These are phyloP conservation scores for Backusella tuberculispora DNA, from an alignment of 192 early-diverging fungal species.

Conservation along the genomic window DNA sequence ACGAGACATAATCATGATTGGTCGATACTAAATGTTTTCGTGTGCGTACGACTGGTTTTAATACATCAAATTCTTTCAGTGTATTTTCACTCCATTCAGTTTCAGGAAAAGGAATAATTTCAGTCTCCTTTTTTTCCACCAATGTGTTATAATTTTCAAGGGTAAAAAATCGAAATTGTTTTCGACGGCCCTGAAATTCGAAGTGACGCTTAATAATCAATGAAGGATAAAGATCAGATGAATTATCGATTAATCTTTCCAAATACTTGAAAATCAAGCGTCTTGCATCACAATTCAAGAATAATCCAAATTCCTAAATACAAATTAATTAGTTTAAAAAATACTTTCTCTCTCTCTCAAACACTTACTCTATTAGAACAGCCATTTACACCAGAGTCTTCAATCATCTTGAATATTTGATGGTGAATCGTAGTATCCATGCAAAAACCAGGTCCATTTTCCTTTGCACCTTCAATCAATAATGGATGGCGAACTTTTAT, in stretches of 20 bases:
- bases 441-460: background rate
- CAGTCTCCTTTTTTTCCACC: background rate
- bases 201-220: slow-evolving; percentile 16
- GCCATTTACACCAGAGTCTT: background rate
- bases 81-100: background rate
- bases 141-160: slow-evolving; percentile 3
- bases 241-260: background rate
- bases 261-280: slow-evolving; percentile 12
- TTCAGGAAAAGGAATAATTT: slow-evolving; percentile 7
- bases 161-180: slow-evolving; percentile 24
- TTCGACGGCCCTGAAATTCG: slow-evolving; percentile 29
- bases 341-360: background rate
- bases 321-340: background rate
- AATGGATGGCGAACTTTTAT: background rate
- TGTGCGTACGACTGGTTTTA: background rate
- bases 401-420: background rate
- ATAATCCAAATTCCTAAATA: slow-evolving; percentile 18
- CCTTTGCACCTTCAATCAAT: background rate
- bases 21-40: background rate
- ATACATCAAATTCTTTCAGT: background rate
- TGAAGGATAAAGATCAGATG: background rate
- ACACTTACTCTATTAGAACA: background rate
- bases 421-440: background rate
- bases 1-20: background rate
- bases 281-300: background rate